Conservation (phyloP, 306 rosid species). For the Cucurbita moschata region DNA sequence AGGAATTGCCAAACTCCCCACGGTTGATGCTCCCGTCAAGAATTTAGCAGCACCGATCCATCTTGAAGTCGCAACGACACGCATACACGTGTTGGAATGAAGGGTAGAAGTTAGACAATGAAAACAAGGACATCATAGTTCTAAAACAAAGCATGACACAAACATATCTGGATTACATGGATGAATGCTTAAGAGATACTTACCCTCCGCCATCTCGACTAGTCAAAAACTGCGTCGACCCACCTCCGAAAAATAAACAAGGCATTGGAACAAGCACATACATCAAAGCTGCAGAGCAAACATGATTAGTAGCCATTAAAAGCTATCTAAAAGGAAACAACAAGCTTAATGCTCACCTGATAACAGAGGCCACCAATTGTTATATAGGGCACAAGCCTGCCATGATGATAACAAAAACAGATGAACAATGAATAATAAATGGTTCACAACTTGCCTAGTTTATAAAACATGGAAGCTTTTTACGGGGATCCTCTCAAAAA, state of each 20-base stretch:
- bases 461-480: neutral
- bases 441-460: neutral
- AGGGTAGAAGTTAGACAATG: neutral
- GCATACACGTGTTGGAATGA: neutral
- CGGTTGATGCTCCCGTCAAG: conserved; percentile 80
- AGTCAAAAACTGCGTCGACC: conserved; percentile 64
- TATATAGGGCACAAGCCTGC: conserved; percentile 92
- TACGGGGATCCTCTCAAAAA: neutral
- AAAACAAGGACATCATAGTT: neutral
- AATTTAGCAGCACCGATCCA: conserved; percentile 96
- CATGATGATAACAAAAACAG: conserved; percentile 11
- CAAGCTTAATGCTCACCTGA: conserved; percentile 42
- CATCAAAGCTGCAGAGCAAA: conserved; percentile 74
- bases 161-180: neutral
- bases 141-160: neutral
- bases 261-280: conserved; percentile 88
- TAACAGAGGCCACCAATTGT: conserved; percentile 98
- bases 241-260: conserved; percentile 93
- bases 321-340: conserved; percentile 2
- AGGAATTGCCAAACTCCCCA: conserved; percentile 92
- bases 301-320: conserved; percentile 8
- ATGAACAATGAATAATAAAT: conserved; percentile 1
- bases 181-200: conserved; percentile 8
- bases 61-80: conserved; percentile 18
- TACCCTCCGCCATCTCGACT: conserved; percentile 65